Conservation (phyloP, 2,329 filamentous ascomycete species). For the Plectosphaerella sp. region DNA sequence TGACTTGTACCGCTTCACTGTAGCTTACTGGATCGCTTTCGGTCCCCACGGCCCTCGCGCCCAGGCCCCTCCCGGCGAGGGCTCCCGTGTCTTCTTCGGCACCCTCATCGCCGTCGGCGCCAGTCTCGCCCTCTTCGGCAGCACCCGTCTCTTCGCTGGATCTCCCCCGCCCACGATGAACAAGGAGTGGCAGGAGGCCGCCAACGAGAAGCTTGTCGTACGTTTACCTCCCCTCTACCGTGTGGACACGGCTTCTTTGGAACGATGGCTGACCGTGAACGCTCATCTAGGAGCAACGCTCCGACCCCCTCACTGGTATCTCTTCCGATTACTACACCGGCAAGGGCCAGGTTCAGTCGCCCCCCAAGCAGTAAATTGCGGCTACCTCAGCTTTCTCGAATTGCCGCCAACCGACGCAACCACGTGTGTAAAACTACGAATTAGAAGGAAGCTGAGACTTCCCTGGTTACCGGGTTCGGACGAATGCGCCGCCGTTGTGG, state of each 20-base stretch:
- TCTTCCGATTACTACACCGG: conserved; percentile 74
- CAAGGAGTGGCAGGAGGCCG: conserved; percentile 93
- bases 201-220: conserved; percentile 93
- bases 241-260: not conserved
- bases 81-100: conserved; percentile 72
- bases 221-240: conserved; percentile 22
- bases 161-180: conserved; percentile 81
- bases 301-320: conserved; percentile 84
- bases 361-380: conserved; percentile 43
- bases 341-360: conserved; percentile 72
- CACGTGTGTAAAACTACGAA: conserved; percentile 30
- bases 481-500: conserved; percentile 17
- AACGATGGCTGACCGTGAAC: not conserved
- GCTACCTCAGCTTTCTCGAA: conserved; percentile 9
- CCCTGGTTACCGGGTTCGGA: conserved; percentile 21
- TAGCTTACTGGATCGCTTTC: conserved; percentile 99
- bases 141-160: conserved; percentile 67
- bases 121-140: conserved; percentile 67
- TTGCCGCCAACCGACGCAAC: conserved; percentile 9
- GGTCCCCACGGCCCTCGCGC: conserved; percentile 93
- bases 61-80: conserved; percentile 76
- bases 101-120: conserved; percentile 62
- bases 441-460: conserved; percentile 19
- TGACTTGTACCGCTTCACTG: conserved; percentile 33
- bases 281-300: conserved; percentile 64